Percentiles rank a stretch among this genome's conserved stretches.
phyloP scores from a whole-genome alignment of 2,329 filamentous ascomycete genomes.

The Trichoderma harzianum region DNA sequence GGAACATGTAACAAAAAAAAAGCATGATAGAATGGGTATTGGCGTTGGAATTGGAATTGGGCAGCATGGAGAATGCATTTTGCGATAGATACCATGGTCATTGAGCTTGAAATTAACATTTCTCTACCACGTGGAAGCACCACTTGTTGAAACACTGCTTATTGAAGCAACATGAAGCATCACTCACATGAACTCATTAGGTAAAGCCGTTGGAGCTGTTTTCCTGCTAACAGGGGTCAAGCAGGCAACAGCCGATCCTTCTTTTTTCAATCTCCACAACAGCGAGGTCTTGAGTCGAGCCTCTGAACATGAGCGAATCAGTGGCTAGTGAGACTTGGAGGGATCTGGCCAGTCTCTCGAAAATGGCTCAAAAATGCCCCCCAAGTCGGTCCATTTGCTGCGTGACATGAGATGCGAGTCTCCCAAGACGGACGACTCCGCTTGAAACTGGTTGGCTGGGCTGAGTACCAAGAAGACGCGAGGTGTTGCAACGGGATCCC shows the following conservation, averaged over 20 bases:
- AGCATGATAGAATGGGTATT: neutral
- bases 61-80: neutral
- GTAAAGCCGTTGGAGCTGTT: neutral
- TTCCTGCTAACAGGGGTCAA: neutral
- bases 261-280: neutral
- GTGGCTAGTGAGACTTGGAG: neutral
- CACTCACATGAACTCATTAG: neutral
- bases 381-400: neutral
- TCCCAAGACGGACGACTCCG: neutral
- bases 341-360: neutral
- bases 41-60: neutral
- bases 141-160: neutral
- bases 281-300: neutral
- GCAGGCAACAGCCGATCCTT: constrained; percentile 10
- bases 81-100: constrained; percentile 2
- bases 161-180: neutral
- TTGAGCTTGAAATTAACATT: neutral
- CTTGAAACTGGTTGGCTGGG: neutral
- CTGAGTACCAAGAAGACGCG: neutral
- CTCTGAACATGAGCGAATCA: neutral
- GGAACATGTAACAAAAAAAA: neutral
- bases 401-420: constrained; percentile 8
- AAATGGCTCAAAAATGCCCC: constrained; percentile 9
- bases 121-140: neutral
- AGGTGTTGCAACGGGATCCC: neutral